These are phyloP conservation scores for Harringtonia lauricola DNA, from an alignment of 2,329 filamentous ascomycete genomes.

Conservation along the genomic window DNA sequence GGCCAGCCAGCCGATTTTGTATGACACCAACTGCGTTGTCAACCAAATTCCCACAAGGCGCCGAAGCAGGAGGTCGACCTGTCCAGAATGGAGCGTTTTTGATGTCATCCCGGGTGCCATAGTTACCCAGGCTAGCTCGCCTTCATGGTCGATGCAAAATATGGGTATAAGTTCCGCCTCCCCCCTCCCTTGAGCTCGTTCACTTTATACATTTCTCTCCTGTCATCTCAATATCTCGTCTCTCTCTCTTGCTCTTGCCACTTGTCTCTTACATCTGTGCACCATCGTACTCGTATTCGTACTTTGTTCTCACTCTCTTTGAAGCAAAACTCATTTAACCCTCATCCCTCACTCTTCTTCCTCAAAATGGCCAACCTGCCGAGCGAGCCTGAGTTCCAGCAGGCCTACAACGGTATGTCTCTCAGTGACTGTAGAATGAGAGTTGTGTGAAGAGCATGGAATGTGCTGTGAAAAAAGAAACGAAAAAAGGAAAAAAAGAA, in stretches of 20 bases:
- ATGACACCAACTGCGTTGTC: slow-evolving; percentile 7
- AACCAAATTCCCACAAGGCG: slow-evolving; percentile 3
- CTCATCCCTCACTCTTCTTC: background rate
- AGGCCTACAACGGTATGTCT: slow-evolving; percentile 88
- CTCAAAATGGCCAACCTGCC: slow-evolving; percentile 72
- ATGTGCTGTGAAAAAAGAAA: background rate
- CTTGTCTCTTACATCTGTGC: background rate
- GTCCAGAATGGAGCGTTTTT: background rate
- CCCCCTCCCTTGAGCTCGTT: no score
- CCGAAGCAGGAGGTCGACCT: slow-evolving; percentile 8
- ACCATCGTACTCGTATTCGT: background rate
- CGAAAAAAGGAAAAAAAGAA: background rate
- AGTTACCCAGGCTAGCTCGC: background rate
- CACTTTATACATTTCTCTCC: background rate
- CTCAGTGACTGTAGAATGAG: no score
- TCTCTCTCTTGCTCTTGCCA: background rate
- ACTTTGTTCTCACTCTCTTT: no score
- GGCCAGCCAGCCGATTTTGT: background rate
- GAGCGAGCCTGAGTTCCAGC: slow-evolving; percentile 92
- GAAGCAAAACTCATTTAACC: background rate
- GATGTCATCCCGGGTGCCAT: background rate
- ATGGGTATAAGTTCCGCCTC: no score
- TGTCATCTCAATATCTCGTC: background rate
- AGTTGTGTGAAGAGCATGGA: background rate
- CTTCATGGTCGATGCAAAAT: no score